Percentiles rank a stretch among this genome's conserved stretches.
phyloP scores from a whole-genome alignment of 2,329 filamentous ascomycete species.

The Arthroderma sp. region DNA sequence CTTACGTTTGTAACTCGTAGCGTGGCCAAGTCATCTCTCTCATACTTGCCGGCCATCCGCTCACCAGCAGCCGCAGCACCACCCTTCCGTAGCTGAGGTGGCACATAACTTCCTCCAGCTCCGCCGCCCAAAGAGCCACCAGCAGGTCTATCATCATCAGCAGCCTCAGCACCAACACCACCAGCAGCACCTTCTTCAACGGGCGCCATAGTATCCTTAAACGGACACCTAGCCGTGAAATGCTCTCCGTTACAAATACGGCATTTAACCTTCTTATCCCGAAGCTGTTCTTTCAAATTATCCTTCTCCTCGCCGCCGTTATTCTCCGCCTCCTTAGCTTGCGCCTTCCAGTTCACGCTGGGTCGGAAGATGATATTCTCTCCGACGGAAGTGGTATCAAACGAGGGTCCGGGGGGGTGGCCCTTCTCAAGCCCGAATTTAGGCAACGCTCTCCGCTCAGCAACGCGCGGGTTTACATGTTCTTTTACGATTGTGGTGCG shows the following conservation, averaged over 20 bases:
- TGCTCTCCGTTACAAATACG: slow-evolving; percentile 98
- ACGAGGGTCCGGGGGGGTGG: slow-evolving; percentile 66
- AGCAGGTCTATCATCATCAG: slow-evolving; percentile 31
- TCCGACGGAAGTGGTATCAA: slow-evolving; percentile 82
- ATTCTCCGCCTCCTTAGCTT: slow-evolving; percentile 57
- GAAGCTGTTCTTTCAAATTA: slow-evolving; percentile 55
- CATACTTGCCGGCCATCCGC: slow-evolving; percentile 84
- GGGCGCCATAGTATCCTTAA: slow-evolving; percentile 97
- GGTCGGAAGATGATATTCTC: slow-evolving; percentile 98
- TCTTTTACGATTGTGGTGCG: slow-evolving; percentile 84
- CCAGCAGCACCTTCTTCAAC: slow-evolving; percentile 31
- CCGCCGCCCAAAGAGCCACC: slow-evolving; percentile 46
- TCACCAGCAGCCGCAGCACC: slow-evolving; percentile 49
- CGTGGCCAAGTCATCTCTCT: slow-evolving; percentile 91
- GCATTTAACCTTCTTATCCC: slow-evolving; percentile 99
- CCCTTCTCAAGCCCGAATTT: slow-evolving; percentile 90
- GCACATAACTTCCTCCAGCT: slow-evolving; percentile 78
- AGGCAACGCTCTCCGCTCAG: slow-evolving; percentile 79
- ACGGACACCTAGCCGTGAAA: slow-evolving; percentile 97
- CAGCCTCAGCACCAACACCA: slow-evolving; percentile 35
- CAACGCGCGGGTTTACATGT: slow-evolving; percentile 89
- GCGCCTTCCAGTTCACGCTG: slow-evolving; percentile 84
- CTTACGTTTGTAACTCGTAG: slow-evolving; percentile 93
- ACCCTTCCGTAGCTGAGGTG: slow-evolving; percentile 73
- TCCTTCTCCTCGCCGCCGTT: slow-evolving; percentile 43